Evolutionary conservation across 306 rosid species (phyloP).

Genomic region (Cucurbita moschata): DNA sequence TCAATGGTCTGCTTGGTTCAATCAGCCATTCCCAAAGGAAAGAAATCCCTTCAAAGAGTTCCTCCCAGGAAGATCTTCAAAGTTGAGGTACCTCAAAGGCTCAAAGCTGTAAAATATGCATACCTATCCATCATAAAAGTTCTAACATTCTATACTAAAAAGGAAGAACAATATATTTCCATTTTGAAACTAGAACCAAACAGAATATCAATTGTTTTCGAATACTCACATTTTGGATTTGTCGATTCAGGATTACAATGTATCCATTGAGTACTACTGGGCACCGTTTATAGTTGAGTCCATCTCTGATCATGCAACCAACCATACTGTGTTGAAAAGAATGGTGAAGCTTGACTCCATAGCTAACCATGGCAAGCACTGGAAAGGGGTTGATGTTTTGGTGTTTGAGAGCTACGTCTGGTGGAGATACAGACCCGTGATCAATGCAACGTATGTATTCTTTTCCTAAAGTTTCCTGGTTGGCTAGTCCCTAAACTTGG

Average conservation of each 20-base stretch:
- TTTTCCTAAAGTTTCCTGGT: not conserved
- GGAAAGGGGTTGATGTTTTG: slow-evolving; percentile 75
- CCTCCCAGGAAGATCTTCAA: slow-evolving; percentile 84
- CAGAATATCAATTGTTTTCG: not conserved
- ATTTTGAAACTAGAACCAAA: not conserved
- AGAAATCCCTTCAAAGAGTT: slow-evolving; percentile 52
- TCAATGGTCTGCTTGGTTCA: slow-evolving; percentile 76
- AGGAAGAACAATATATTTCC: no score
- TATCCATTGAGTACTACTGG: slow-evolving; percentile 79
- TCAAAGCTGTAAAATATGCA: not conserved
- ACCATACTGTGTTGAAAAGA: slow-evolving; percentile 57
- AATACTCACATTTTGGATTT: no score
- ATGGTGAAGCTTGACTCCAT: slow-evolving; percentile 66
- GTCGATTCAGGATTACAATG: slow-evolving; percentile 49
- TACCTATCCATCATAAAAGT: not conserved
- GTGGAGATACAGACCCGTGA: slow-evolving; percentile 73
- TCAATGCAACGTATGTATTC: slow-evolving; percentile 61
- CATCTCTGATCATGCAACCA: slow-evolving; percentile 80
- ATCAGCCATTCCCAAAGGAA: slow-evolving; percentile 58
- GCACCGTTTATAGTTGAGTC: slow-evolving; percentile 87
- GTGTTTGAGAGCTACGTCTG: slow-evolving; percentile 89
- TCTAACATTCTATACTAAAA: not conserved
- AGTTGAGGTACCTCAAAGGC: slow-evolving; percentile 28
- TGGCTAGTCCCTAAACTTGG: not conserved
- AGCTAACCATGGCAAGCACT: slow-evolving; percentile 60